Evolutionary conservation across 2,329 filamentous ascomycete genomes (phyloP).

Genomic region (Beauveria pseudobassiana): DNA sequence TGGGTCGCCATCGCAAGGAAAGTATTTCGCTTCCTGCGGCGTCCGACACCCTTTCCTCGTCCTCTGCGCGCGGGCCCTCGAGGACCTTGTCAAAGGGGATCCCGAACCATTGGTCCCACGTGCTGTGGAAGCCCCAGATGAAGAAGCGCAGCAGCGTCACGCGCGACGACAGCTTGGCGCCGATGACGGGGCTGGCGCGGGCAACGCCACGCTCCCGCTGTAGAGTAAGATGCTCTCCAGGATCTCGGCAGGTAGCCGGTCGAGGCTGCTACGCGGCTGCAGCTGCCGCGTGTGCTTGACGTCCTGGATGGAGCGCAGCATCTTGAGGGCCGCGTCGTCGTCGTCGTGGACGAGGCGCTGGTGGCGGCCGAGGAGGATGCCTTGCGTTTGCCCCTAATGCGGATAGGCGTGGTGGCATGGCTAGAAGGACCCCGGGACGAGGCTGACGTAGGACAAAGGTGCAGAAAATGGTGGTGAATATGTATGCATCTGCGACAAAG

Average conservation of each 20-base stretch:
- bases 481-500: background rate
- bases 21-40: background rate
- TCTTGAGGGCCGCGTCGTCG: background rate
- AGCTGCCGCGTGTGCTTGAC: slow-evolving; percentile 21
- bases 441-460: background rate
- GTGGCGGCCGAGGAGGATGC: slow-evolving; percentile 10
- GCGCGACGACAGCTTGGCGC: slow-evolving; percentile 36
- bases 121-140: slow-evolving; percentile 28
- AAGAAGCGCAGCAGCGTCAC: slow-evolving; percentile 30
- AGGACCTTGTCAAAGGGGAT: slow-evolving; percentile 13
- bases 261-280: slow-evolving; percentile 21
- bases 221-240: slow-evolving; percentile 45
- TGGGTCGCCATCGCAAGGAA: slow-evolving; percentile 28
- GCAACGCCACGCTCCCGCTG: slow-evolving; percentile 41
- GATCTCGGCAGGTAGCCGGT: slow-evolving; percentile 42
- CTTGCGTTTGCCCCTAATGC: slow-evolving; percentile 38
- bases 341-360: background rate
- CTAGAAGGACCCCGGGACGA: background rate
- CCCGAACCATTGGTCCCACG: slow-evolving; percentile 31
- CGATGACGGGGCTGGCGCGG: slow-evolving; percentile 35
- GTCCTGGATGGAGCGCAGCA: slow-evolving; percentile 16
- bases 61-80: background rate
- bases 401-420: slow-evolving; percentile 42
- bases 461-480: background rate
- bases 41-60: background rate